Percentiles rank a stretch among this genome's conserved stretches.
phyloP scores from a whole-genome alignment of 768 basidiomycete species.

The Pulveroboletus sp. region DNA sequence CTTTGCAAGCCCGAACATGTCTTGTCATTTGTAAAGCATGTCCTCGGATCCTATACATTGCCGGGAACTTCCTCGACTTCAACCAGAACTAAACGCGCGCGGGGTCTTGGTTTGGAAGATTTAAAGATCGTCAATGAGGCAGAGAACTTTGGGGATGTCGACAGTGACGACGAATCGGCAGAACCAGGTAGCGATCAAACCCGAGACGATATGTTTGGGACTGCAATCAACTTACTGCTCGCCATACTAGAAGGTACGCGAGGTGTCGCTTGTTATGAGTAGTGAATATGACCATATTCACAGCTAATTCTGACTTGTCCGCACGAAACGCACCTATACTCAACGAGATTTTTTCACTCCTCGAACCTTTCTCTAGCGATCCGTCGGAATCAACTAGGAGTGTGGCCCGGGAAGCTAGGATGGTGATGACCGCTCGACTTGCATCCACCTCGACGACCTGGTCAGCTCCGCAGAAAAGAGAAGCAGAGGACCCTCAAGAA shows the following conservation, averaged over 20 bases:
- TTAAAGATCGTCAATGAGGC: slow-evolving; percentile 37
- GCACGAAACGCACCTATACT: slow-evolving; percentile 60
- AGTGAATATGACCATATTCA: not conserved
- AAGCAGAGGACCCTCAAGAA: slow-evolving; percentile 43
- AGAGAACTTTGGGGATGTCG: slow-evolving; percentile 44
- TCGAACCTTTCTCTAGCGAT: slow-evolving; percentile 56
- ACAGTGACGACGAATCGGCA: slow-evolving; percentile 53
- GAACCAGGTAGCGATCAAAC: slow-evolving; percentile 36
- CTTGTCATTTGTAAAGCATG: slow-evolving; percentile 79
- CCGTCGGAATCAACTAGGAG: slow-evolving; percentile 48
- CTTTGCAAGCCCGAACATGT: slow-evolving; percentile 65
- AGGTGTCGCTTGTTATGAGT: not conserved
- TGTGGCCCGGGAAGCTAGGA: slow-evolving; percentile 72
- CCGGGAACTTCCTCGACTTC: not conserved
- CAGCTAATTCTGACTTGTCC: slow-evolving; percentile 58
- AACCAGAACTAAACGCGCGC: slow-evolving; percentile 4
- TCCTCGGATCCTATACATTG: slow-evolving; percentile 47
- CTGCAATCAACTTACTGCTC: slow-evolving; percentile 76
- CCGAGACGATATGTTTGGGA: slow-evolving; percentile 69
- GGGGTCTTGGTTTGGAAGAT: slow-evolving; percentile 32
- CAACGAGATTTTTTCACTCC: slow-evolving; percentile 63
- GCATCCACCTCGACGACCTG: slow-evolving; percentile 52
- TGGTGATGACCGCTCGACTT: slow-evolving; percentile 80
- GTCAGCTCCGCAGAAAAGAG: slow-evolving; percentile 14
- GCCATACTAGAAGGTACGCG: slow-evolving; percentile 80